Percentiles rank a stretch among this genome's conserved stretches.
Conservation (phyloP, 1,284 basidiomycete genomes). For the Tremellales sp. region DNA sequence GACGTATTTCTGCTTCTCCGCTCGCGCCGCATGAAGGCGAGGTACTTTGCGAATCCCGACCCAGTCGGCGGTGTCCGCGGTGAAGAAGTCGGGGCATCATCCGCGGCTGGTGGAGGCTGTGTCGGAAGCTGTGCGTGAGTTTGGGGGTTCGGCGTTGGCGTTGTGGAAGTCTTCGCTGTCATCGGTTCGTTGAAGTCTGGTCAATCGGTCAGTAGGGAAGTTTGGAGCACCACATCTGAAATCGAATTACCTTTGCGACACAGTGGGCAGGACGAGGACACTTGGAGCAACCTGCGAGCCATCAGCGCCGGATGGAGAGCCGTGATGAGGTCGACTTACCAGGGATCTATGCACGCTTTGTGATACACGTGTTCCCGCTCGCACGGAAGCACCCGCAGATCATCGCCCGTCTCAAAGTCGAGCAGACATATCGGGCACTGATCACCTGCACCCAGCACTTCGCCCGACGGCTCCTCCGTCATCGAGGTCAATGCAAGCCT, state of each 20-base stretch:
- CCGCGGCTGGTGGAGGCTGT: conserved; percentile 2
- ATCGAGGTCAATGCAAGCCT: not conserved
- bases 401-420: conserved; percentile 88
- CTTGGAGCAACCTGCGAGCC: conserved; percentile 64
- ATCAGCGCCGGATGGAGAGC: conserved; percentile 58
- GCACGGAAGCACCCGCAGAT: conserved; percentile 81
- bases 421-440: conserved; percentile 91
- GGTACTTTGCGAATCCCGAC: conserved; percentile 39
- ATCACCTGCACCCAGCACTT: conserved; percentile 54
- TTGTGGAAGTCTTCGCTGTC: conserved; percentile 41
- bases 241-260: conserved; percentile 71
- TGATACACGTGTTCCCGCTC: conserved; percentile 86
- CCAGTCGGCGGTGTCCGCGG: conserved; percentile 18
- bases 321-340: conserved; percentile 22
- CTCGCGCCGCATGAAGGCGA: conserved; percentile 43
- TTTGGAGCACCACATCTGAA: not conserved
- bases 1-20: conserved; percentile 12
- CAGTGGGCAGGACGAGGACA: conserved; percentile 85
- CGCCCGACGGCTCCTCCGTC: conserved; percentile 2
- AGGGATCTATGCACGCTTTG: conserved; percentile 53
- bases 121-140: conserved; percentile 3
- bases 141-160: conserved; percentile 13
- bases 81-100: conserved; percentile 2
- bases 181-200: not conserved
- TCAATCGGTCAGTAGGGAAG: not conserved